phyloP scores from a whole-genome alignment of 129 eudicot species.

The Sambucus nigra region DNA sequence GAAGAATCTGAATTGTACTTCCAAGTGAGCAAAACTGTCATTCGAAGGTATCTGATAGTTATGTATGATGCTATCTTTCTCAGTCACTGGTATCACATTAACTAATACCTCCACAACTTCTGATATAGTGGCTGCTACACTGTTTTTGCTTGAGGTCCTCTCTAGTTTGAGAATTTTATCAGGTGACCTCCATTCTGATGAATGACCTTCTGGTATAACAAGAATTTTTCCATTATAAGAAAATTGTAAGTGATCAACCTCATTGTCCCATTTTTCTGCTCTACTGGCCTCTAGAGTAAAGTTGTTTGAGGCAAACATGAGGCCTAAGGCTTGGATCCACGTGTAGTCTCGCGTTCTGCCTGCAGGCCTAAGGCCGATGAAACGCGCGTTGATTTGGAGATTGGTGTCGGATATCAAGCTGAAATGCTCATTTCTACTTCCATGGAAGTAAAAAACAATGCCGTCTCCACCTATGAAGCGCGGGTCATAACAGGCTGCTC shows the following conservation, averaged over 20 bases:
- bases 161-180: conserved; percentile 27
- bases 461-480: conserved; percentile 62
- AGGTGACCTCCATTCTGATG: conserved; percentile 33
- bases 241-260: conserved; percentile 38
- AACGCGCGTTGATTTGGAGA: conserved; percentile 70
- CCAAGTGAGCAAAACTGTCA: conserved; percentile 50
- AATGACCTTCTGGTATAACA: conserved; percentile 14
- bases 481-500: conserved; percentile 56
- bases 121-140: conserved; percentile 24
- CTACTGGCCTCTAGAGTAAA: conserved; percentile 57
- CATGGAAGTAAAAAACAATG: conserved; percentile 49
- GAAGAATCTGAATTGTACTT: conserved; percentile 41
- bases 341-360: conserved; percentile 64
- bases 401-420: conserved; percentile 50
- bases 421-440: conserved; percentile 47
- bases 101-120: conserved; percentile 39
- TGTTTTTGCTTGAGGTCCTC: conserved; percentile 37
- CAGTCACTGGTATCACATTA: conserved; percentile 42
- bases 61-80: conserved; percentile 40
- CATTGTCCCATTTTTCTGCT: conserved; percentile 38
- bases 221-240: conserved; percentile 21
- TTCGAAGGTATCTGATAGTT: conserved; percentile 35
- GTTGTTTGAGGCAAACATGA: conserved; percentile 40
- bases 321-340: conserved; percentile 72
- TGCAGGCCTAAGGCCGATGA: conserved; percentile 58